Evolutionary conservation across 106 monocot genomes (phyloP).

Genomic region (Apostasia ramifera): DNA sequence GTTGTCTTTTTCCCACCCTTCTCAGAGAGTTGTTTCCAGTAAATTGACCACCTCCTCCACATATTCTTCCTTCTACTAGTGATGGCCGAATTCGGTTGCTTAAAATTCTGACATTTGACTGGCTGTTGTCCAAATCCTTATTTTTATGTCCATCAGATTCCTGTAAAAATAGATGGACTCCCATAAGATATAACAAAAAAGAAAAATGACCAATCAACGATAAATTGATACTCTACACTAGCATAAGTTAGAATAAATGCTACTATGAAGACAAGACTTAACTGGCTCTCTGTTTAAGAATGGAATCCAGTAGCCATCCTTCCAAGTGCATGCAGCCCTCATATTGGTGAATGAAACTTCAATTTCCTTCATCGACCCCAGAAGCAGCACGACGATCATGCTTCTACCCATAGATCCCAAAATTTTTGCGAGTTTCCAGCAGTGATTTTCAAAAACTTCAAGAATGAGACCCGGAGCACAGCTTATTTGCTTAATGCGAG

Average conservation of each 20-base stretch:
- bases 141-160: background rate
- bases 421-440: constrained; percentile 28
- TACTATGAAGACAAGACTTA: too few relatives aligned
- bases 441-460: constrained; percentile 23
- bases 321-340: constrained; percentile 27
- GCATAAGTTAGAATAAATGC: background rate
- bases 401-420: constrained; percentile 1
- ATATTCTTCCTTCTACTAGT: background rate
- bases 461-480: constrained; percentile 22
- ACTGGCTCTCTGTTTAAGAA: constrained; percentile 17
- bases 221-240: background rate
- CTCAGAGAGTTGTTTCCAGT: background rate
- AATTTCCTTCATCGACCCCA: constrained; percentile 12
- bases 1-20: constrained; percentile 10
- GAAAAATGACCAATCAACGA: background rate
- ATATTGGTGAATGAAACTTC: constrained; percentile 15
- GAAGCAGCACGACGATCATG: constrained; percentile 17
- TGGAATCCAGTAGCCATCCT: constrained; percentile 26
- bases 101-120: background rate
- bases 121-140: background rate
- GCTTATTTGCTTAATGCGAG: background rate
- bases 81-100: background rate
- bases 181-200: background rate
- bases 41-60: background rate
- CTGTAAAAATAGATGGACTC: background rate